These are phyloP conservation scores for Pholiota adiposa DNA, from an alignment of 1,284 basidiomycete species.

Conservation along the genomic window DNA sequence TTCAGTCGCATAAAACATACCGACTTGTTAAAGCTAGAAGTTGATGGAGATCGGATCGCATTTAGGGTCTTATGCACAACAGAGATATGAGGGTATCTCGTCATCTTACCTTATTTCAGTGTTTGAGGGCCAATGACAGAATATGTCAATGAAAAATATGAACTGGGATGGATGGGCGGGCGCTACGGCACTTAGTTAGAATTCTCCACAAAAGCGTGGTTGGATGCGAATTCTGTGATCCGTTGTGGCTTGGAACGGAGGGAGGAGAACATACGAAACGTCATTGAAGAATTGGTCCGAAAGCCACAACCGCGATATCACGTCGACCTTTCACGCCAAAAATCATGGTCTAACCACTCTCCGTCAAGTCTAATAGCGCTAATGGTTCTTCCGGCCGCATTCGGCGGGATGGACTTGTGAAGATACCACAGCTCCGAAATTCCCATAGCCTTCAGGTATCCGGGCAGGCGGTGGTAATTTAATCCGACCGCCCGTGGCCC, in stretches of 20 bases:
- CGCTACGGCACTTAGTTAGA: constrained; percentile 11
- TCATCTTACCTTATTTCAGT: constrained; percentile 3
- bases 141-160: constrained; percentile 23
- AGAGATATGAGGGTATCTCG: neutral
- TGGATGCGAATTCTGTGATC: constrained; percentile 17
- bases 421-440: constrained; percentile 78
- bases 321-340: constrained; percentile 44
- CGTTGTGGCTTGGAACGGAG: constrained; percentile 12
- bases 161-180: constrained; percentile 6
- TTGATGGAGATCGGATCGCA: constrained; percentile 15
- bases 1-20: constrained; percentile 13
- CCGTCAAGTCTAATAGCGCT: constrained; percentile 42
- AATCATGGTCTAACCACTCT: constrained; percentile 60
- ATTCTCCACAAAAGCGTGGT: constrained; percentile 8
- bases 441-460: constrained; percentile 66
- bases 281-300: constrained; percentile 4
- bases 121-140: constrained; percentile 20
- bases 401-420: constrained; percentile 37
- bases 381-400: constrained; percentile 50
- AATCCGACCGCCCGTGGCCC: constrained; percentile 73
- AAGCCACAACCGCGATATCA: constrained; percentile 14
- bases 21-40: constrained; percentile 17
- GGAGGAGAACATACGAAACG: constrained; percentile 5
- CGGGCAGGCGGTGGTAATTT: constrained; percentile 74
- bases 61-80: constrained; percentile 8